phyloP scores from a whole-genome alignment of 148 eudicot genomes.

The Suaeda aralocaspica region DNA sequence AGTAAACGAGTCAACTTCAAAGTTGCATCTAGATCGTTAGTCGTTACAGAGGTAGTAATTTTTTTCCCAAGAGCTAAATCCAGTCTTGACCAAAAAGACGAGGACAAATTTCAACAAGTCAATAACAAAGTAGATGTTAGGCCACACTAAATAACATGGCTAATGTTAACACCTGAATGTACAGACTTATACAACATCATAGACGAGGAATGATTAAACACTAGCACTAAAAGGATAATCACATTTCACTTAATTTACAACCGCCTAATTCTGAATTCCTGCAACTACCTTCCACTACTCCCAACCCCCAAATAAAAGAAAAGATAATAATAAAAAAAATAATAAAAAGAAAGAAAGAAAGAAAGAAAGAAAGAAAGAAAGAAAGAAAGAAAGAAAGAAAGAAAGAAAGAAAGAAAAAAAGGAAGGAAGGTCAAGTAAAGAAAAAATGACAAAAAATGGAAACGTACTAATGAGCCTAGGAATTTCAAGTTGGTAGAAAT shows the following conservation, averaged over 20 bases:
- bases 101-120: no score
- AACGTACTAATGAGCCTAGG: conserved; percentile 11
- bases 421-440: no score
- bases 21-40: no score
- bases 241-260: conserved; percentile 31
- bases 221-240: conserved; percentile 16
- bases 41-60: no score
- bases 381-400: conserved; percentile 7
- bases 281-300: background rate
- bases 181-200: background rate
- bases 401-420: background rate
- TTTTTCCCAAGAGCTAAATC: no score
- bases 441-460: conserved; percentile 9
- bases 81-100: no score
- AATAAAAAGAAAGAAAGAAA: background rate
- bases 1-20: no score
- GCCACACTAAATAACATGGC: background rate
- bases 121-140: no score
- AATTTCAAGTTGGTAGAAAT: conserved; percentile 4
- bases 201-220: background rate
- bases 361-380: no score
- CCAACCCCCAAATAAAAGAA: background rate
- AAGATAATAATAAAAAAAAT: background rate
- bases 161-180: background rate
- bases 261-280: conserved; percentile 11